A percentile compares a stretch with the other conserved stretches of the same genome.
These are phyloP conservation scores for Limnanthes douglasii DNA, from an alignment of 345 rosid genomes.

Conservation along the genomic window DNA sequence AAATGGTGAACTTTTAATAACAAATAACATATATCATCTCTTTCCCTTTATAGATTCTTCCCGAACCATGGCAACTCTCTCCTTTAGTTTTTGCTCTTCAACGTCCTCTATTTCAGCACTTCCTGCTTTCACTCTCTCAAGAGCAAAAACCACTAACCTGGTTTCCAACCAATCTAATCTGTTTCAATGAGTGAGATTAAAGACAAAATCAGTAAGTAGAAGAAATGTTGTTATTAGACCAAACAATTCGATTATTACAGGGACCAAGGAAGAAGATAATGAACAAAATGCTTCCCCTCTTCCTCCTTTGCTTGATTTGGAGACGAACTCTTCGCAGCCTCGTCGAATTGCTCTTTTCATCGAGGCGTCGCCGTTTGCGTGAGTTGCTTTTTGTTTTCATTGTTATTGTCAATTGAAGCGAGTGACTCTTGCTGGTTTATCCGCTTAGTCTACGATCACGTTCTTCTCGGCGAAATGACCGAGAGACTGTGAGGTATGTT, in stretches of 20 bases:
- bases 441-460: too few relatives aligned
- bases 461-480: too few relatives aligned
- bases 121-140: conserved; percentile 7
- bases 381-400: conserved; percentile 8
- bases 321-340: conserved; percentile 26
- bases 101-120: conserved; percentile 6
- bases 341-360: conserved; percentile 66
- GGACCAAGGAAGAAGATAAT: conserved; percentile 23
- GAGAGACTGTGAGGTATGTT: too few relatives aligned
- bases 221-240: conserved; percentile 9
- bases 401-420: not conserved
- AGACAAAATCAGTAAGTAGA: too few relatives aligned
- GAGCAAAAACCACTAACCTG: conserved; percentile 12
- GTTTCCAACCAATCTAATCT: not conserved
- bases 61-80: too few relatives aligned
- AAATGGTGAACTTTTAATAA: too few relatives aligned
- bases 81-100: conserved; percentile 6
- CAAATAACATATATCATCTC: conserved; percentile 10
- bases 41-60: conserved; percentile 24
- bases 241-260: conserved; percentile 24
- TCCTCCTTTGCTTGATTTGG: conserved; percentile 32
- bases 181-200: not conserved
- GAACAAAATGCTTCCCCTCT: too few relatives aligned
- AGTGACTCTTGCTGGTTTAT: too few relatives aligned
- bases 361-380: conserved; percentile 83